Base-by-base conservation (phyloP, 192 early-diverging fungal genomes). In the Umbelopsis ramanniana region DNA sequence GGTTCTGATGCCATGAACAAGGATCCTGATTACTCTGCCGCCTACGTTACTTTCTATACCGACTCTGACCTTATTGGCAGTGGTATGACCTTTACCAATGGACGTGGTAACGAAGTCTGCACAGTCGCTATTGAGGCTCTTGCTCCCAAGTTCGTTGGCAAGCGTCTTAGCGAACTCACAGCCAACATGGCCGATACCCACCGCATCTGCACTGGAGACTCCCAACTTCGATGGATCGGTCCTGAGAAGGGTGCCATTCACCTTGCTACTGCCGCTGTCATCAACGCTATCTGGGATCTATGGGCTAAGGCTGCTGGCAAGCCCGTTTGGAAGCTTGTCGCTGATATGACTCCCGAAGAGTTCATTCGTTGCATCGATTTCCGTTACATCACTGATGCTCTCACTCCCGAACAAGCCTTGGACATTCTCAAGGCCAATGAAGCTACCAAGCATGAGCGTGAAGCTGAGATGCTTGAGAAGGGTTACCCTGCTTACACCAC, bases 251-350 rank as follows among this genome's bases (percentile, higher is more conserved):
- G 79, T 60, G 79, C 68, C 11, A 81, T 81, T 35, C 79, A 81
- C 40, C 54, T 81, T 12, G 74, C 79, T 52, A 79, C 82, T 22
- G 78, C 76, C 52, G 82, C 82, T 26, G 82, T 83, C 17, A 76
- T 83, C 26, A 83, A 83, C 46, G 82, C 82, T 46, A 67, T 83
- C 12, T 83, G 82, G 82, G 82, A 83, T 55, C 67, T 83, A 4
- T 81, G 81, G 79, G 82, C 77, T 22, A 83, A 83, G 60, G 70
- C 74, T 35, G 78, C 66, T 38, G 43, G 72, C 9, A 83, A 83
- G 69, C 82, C 82, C 23, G 52, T 83, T 5, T 83, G 82, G 82
- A 79, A 81, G 69, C 74, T 83, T 19, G 72, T 83, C 17, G 68
- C 46, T 12, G 82, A 83, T 52, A 38, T 83, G 66, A 83, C 76